These are phyloP conservation scores for Sporisorium exsertum DNA, from an alignment of 1,284 basidiomycete species.

Conservation along the genomic window DNA sequence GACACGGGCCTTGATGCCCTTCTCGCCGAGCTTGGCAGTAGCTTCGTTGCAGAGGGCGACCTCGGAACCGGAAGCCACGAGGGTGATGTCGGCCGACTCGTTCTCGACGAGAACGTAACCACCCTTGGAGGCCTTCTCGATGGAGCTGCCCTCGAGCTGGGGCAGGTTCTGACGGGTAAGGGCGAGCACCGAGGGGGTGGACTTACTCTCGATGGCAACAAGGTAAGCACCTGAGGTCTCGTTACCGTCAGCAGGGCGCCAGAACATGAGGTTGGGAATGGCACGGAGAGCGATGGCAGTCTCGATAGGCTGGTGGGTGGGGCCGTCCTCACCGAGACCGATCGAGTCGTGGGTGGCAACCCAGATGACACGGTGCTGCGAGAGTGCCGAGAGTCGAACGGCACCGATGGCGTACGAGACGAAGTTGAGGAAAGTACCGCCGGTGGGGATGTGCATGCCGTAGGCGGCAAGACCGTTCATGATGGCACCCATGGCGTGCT, in stretches of 20 bases:
- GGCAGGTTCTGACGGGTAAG: constrained; percentile 92
- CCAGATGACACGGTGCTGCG: constrained; percentile 90
- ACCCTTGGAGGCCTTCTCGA: constrained; percentile 85
- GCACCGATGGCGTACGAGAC: constrained; percentile 93
- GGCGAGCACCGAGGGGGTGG: constrained; percentile 84
- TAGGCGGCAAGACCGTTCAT: constrained; percentile 89
- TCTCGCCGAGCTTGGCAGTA: constrained; percentile 78
- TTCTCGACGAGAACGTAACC: constrained; percentile 90
- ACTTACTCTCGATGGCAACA: constrained; percentile 78
- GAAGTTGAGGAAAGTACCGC: constrained; percentile 78
- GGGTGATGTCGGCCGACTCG: constrained; percentile 80
- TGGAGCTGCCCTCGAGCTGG: constrained; percentile 86
- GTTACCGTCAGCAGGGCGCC: constrained; percentile 88
- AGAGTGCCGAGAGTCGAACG: constrained; percentile 88
- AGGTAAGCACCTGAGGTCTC: constrained; percentile 91
- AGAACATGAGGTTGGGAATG: constrained; percentile 80
- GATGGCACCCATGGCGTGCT: constrained; percentile 96
- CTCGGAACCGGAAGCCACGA: constrained; percentile 90
- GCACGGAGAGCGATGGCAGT: constrained; percentile 87
- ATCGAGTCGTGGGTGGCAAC: constrained; percentile 76
- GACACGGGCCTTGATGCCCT: constrained; percentile 79
- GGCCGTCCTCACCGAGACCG: constrained; percentile 84
- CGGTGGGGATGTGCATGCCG: constrained; percentile 82
- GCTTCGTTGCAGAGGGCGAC: constrained; percentile 87
- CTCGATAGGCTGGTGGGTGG: constrained; percentile 95